Conservation (phyloP, 768 basidiomycete species). For the Hericium rajendrae region DNA sequence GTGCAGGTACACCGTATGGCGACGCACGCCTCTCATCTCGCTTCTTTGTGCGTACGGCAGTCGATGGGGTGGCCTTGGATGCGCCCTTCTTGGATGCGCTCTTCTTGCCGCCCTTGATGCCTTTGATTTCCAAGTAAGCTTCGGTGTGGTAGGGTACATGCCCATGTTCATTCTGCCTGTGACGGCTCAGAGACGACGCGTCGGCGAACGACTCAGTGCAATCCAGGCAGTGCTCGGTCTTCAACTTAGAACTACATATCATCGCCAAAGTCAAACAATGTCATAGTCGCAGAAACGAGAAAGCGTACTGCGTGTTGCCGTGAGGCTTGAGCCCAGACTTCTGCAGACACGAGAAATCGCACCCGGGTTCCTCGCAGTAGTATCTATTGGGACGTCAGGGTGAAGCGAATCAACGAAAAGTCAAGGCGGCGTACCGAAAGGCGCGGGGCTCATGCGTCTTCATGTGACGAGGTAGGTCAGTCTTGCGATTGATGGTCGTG, state of each 20-base stretch:
- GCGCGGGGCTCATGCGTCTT: too few relatives aligned
- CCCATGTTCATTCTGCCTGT: neutral
- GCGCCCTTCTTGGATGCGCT: too few relatives aligned
- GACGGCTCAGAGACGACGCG: neutral
- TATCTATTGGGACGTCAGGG: neutral
- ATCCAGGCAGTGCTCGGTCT: neutral
- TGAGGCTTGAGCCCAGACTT: too few relatives aligned
- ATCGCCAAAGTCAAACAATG: too few relatives aligned
- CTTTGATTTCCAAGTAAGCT: neutral
- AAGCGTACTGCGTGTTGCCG: neutral
- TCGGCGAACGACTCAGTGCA: neutral
- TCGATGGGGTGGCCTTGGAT: too few relatives aligned
- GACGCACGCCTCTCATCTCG: neutral
- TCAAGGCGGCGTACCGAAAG: too few relatives aligned
- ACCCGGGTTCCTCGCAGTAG: neutral
- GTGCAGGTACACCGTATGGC: too few relatives aligned
- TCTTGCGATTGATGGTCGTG: neutral
- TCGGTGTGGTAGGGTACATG: neutral
- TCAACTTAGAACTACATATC: too few relatives aligned
- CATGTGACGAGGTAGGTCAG: neutral
- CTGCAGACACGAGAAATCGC: neutral
- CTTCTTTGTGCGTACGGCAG: neutral
- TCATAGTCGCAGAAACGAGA: too few relatives aligned
- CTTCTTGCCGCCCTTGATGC: too few relatives aligned
- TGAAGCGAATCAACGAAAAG: too few relatives aligned